Percentiles rank a stretch among this genome's conserved stretches.
These are phyloP conservation scores for Pseudopithomyces maydicus DNA, from an alignment of 2,329 filamentous ascomycete genomes.

Conservation along the genomic window DNA sequence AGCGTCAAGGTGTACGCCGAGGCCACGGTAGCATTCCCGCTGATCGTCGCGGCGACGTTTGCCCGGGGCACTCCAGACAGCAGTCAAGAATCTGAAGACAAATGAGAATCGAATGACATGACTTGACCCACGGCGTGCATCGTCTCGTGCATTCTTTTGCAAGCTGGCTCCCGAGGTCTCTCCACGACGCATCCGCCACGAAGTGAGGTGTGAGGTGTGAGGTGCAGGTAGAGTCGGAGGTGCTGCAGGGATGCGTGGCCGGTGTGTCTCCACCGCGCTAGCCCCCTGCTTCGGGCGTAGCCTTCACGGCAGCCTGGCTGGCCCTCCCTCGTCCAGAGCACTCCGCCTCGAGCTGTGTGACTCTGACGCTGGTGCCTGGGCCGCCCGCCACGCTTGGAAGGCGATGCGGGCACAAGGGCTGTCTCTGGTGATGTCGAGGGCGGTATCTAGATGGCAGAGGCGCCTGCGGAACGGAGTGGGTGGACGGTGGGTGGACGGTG, in stretches of 20 bases:
- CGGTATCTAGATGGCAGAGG: no score
- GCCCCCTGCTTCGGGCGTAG: not conserved
- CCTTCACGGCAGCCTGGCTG: slow-evolving; percentile 5
- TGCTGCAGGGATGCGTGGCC: slow-evolving; percentile 8
- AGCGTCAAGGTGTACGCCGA: slow-evolving; percentile 83
- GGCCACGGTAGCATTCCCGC: slow-evolving; percentile 69
- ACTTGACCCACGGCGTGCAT: not conserved
- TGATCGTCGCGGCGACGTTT: slow-evolving; percentile 71
- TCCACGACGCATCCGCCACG: not conserved
- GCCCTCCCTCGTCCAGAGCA: not conserved
- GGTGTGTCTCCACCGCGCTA: slow-evolving; percentile 1
- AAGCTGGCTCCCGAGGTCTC: not conserved
- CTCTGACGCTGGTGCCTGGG: slow-evolving; percentile 3
- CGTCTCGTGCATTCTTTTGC: not conserved
- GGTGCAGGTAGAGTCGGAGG: slow-evolving; percentile 9
- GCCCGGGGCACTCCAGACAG: slow-evolving; percentile 46
- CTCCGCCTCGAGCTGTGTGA: slow-evolving; percentile 2
- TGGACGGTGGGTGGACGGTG: no score
- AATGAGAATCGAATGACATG: not conserved
- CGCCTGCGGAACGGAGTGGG: not conserved
- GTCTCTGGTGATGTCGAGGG: not conserved
- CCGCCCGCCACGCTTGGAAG: not conserved
- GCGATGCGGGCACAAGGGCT: not conserved
- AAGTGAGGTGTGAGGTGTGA: slow-evolving; percentile 3
- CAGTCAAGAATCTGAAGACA: not conserved